Percentiles rank a stretch among this genome's conserved stretches.
Conservation (phyloP, 495 filamentous ascomycete genomes). For the Rhypophila decipiens region DNA sequence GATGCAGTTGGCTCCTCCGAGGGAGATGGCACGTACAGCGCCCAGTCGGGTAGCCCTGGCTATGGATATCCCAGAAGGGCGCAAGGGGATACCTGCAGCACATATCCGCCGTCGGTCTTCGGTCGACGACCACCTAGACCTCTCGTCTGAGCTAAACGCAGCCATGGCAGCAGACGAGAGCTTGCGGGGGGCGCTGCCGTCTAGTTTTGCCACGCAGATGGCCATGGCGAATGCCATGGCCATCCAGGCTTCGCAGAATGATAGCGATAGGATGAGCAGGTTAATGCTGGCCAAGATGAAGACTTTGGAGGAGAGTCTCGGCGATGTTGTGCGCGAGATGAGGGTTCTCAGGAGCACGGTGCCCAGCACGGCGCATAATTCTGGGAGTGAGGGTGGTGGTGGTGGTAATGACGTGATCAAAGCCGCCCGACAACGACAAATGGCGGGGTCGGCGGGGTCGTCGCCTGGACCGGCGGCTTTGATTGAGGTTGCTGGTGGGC, state of each 20-base stretch:
- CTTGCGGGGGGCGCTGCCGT: conserved; percentile 57
- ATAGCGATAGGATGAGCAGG: conserved; percentile 63
- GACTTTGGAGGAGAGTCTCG: conserved; percentile 77
- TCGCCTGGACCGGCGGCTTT: conserved; percentile 11
- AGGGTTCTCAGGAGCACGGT: conserved; percentile 50
- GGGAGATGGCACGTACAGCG: conserved; percentile 44
- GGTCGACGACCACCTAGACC: conserved; percentile 58
- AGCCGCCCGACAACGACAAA: background rate
- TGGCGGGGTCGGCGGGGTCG: background rate
- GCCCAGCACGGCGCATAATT: conserved; percentile 33
- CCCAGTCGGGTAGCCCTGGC: conserved; percentile 25
- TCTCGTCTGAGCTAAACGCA: conserved; percentile 59
- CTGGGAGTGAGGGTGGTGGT: conserved; percentile 29
- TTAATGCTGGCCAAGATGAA: conserved; percentile 91
- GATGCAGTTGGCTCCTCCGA: conserved; percentile 47
- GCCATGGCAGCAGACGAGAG: conserved; percentile 54
- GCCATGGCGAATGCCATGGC: conserved; percentile 56
- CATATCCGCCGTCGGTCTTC: conserved; percentile 40
- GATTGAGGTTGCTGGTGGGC: conserved; percentile 16
- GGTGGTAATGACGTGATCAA: no score
- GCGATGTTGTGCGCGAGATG: conserved; percentile 78
- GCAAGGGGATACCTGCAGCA: no score
- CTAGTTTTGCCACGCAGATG: conserved; percentile 76
- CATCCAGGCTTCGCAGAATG: conserved; percentile 33
- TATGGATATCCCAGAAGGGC: conserved; percentile 20